Evolutionary conservation across 768 basidiomycete genomes (phyloP).

Genomic region (Lentinula sp.): DNA sequence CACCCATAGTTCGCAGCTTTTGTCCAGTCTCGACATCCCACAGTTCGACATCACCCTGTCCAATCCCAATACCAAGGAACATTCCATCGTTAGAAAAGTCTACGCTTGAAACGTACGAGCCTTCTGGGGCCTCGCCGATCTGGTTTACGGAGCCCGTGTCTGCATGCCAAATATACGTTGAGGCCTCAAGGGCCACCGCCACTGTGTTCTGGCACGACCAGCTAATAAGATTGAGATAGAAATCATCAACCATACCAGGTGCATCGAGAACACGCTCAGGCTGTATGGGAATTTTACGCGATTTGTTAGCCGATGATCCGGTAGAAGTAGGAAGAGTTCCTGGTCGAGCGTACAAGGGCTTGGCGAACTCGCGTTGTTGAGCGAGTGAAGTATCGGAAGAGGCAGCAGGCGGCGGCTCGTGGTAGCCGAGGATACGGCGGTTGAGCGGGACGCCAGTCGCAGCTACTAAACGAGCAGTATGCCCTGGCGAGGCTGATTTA

Average conservation of each 20-base stretch:
- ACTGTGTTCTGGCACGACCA: conserved; percentile 88
- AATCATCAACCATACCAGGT: conserved; percentile 90
- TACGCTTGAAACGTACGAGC: conserved; percentile 68
- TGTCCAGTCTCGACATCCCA: conserved; percentile 83
- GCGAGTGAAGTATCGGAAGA: conserved; percentile 71
- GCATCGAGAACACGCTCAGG: conserved; percentile 96
- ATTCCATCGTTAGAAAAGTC: conserved; percentile 77
- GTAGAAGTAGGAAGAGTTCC: conserved; percentile 60
- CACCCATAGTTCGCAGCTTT: conserved; percentile 86
- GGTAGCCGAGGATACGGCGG: conserved; percentile 82
- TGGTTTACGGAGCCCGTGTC: conserved; percentile 82
- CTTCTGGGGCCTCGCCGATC: conserved; percentile 70
- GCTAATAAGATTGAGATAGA: conserved; percentile 89
- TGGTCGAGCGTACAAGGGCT: conserved; percentile 68
- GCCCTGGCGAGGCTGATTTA: conserved; percentile 60
- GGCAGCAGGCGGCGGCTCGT: conserved; percentile 77
- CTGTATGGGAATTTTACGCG: conserved; percentile 77
- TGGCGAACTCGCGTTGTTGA: conserved; percentile 71
- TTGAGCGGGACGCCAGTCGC: conserved; percentile 74
- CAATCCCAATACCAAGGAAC: conserved; percentile 78
- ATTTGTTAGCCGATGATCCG: conserved; percentile 58
- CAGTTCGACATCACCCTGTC: conserved; percentile 85
- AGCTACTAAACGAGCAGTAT: conserved; percentile 71
- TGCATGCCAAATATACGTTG: conserved; percentile 92
- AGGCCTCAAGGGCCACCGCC: conserved; percentile 82